Conservation (phyloP, 306 rosid species). For the Fragaria ananassa region DNA sequence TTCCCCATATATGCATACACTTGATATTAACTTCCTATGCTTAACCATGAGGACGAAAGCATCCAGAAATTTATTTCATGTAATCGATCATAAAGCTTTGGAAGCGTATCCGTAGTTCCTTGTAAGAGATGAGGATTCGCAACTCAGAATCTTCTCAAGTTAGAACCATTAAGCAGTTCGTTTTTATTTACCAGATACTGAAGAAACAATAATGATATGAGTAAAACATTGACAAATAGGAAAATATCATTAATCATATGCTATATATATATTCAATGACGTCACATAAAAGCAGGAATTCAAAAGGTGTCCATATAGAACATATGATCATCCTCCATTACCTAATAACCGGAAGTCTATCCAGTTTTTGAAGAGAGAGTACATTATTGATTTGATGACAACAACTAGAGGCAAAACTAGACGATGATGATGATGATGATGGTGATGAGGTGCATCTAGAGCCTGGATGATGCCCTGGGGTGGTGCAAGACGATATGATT, state of each 20-base stretch:
- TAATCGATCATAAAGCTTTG: too few species aligned
- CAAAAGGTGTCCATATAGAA: neutral
- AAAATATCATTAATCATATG: neutral
- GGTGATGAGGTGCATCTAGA: constrained; percentile 19
- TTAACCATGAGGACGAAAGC: too few species aligned
- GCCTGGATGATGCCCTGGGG: constrained; percentile 49
- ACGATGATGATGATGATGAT: neutral
- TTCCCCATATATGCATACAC: neutral
- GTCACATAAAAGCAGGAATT: neutral
- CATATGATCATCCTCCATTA: neutral
- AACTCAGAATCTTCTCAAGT: neutral
- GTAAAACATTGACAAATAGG: neutral
- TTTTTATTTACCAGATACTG: neutral
- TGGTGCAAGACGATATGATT: constrained; percentile 51
- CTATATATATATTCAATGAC: too few species aligned
- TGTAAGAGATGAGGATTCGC: neutral
- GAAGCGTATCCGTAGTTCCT: too few species aligned
- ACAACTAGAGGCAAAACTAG: neutral
- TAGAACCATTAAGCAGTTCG: neutral
- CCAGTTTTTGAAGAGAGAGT: neutral
- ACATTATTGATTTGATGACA: neutral
- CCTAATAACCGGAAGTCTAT: neutral
- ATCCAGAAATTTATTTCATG: too few species aligned
- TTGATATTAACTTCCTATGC: too few species aligned
- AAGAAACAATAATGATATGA: neutral